Evolutionary conservation across 2,329 filamentous ascomycete species (phyloP), one percentile per base, ranked within the genome.

Genomic region (Aspergillus felis): DNA sequence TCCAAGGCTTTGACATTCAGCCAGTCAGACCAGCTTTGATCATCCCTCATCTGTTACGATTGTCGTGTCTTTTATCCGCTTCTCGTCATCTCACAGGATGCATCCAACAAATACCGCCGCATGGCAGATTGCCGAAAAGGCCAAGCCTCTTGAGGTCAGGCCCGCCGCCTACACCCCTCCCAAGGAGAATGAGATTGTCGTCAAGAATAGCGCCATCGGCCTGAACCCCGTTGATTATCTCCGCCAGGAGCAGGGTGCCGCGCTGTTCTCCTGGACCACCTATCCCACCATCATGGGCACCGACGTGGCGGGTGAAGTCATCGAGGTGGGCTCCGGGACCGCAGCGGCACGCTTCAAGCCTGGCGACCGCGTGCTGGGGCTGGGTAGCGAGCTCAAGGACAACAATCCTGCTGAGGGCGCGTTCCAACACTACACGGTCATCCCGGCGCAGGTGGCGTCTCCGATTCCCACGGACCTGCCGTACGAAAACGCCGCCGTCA

Each of bases 181-280:
- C 0, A 68, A 66, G 0, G 55, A 64, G 0, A 67, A 70, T 29
- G 68, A 79, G 55, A 65, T 81, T 24, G 67, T 78, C 10, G 68
- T 81, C 57, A 70, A 71, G 41, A 76, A 75, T 51, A 58, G 60
- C n/a, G 74, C 75, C 4, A 64, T 78, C 1, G 77, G 75, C 1
- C 69, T 81, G 58, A 80, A 79, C 56, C 73, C 75, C 0, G 68
- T 79, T 24, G 78, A 80, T 61, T 74, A 73, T 68, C 74, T 68
- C 20, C 65, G 72, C 12, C 75, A 77, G 57, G 50, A 58, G 6
- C 44, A 62, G n/a, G 68, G 67, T 17, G 59, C 64, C 10, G 60
- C 61, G 7, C 67, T 72, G 49, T 61, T 70, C 28, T 65, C 71
- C 50, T 62, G 66, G 8, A 55, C 70, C 25, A 59, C 65, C 9